Percentiles rank a stretch among this genome's conserved stretches.
Evolutionary conservation across 108 stramenopile genomes (phyloP).

Genomic region (Conticribra guillardii): DNA sequence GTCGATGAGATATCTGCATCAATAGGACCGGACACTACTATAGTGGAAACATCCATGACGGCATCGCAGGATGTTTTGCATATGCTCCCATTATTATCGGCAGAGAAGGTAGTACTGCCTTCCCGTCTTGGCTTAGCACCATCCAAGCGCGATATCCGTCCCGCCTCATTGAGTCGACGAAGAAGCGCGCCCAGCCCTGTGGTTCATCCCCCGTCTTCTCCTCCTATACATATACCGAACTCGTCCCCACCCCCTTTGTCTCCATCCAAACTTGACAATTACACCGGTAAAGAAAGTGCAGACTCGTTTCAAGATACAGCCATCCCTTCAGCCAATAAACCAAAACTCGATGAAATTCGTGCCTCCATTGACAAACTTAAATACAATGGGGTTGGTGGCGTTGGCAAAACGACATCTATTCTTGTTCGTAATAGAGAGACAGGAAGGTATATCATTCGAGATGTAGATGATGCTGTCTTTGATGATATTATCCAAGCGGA

Average conservation of each 20-base stretch:
- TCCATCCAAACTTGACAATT: too few relatives aligned
- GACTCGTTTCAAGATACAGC: too few relatives aligned
- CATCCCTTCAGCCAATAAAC: neutral
- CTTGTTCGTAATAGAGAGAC: slow-evolving; percentile 43
- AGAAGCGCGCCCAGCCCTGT: neutral
- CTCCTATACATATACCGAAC: too few relatives aligned
- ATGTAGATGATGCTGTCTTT: slow-evolving; percentile 40
- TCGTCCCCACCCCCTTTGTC: too few relatives aligned
- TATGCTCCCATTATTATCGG: neutral
- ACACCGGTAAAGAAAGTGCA: neutral
- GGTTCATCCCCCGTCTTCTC: neutral
- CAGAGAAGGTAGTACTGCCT: neutral
- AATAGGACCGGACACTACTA: neutral
- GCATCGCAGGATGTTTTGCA: neutral
- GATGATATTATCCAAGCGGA: slow-evolving; percentile 24
- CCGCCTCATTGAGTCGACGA: neutral
- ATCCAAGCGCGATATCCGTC: slow-evolving; percentile 9
- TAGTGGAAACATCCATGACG: neutral
- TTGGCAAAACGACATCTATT: slow-evolving; percentile 31
- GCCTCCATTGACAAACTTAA: slow-evolving; percentile 48
- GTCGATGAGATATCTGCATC: neutral
- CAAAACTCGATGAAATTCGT: slow-evolving; percentile 21
- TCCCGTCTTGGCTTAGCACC: slow-evolving; percentile 4
- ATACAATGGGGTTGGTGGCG: slow-evolving; percentile 34
- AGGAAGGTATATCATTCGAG: slow-evolving; percentile 36